phyloP scores from a whole-genome alignment of 2,329 filamentous ascomycete species.

The Cladophialophora yegresii region DNA sequence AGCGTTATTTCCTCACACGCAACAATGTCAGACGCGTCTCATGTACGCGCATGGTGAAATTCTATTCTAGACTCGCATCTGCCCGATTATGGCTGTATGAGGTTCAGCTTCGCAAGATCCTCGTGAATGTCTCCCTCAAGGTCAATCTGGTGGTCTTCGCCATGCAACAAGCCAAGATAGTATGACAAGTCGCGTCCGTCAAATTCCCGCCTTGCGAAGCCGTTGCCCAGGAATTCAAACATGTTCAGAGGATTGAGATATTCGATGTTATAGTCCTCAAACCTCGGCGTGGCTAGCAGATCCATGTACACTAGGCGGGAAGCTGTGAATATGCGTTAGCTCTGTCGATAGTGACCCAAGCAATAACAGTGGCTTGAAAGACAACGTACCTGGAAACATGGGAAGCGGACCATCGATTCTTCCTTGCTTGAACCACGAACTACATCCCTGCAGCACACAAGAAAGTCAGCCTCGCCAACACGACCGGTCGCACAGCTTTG shows the following conservation, averaged over 20 bases:
- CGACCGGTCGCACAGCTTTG: neutral
- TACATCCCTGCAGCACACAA: constrained; percentile 14
- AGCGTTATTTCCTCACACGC: neutral
- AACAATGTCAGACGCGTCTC: neutral
- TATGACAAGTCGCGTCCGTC: constrained; percentile 52
- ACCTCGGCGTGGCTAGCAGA: constrained; percentile 42
- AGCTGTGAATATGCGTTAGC: constrained; percentile 30
- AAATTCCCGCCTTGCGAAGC: constrained; percentile 48
- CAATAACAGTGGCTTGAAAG: neutral
- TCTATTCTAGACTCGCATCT: neutral
- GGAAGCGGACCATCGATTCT: constrained; percentile 37
- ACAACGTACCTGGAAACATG: constrained; percentile 40
- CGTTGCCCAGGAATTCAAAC: constrained; percentile 46
- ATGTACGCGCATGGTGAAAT: neutral
- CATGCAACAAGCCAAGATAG: constrained; percentile 39
- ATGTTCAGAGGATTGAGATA: constrained; percentile 44
- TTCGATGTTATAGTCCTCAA: constrained; percentile 48
- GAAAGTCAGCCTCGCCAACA: neutral
- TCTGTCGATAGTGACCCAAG: neutral
- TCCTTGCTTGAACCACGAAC: constrained; percentile 31
- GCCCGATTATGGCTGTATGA: constrained; percentile 13
- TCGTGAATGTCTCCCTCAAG: constrained; percentile 25
- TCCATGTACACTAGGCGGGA: constrained; percentile 45
- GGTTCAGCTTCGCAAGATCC: constrained; percentile 19
- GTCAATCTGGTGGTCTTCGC: constrained; percentile 26